Conservation (phyloP, 2,329 filamentous ascomycete genomes). For the Beauveria scarabaeidicola region DNA sequence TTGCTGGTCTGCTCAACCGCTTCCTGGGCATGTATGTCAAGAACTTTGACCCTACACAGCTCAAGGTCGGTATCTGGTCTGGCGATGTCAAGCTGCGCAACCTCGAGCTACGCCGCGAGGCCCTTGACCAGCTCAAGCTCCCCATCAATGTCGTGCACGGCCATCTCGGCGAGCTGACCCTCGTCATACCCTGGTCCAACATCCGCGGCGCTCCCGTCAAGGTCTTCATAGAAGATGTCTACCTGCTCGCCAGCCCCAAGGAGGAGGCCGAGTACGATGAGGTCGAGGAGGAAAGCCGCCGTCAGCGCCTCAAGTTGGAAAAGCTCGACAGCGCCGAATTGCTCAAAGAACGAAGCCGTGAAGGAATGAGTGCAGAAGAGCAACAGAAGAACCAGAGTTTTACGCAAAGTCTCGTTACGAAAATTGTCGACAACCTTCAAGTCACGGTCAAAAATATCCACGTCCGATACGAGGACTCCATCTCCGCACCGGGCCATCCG, state of each 20-base stretch:
- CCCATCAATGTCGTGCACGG: constrained; percentile 95
- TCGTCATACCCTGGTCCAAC: constrained; percentile 97
- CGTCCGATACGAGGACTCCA: constrained; percentile 93
- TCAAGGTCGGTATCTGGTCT: constrained; percentile 98
- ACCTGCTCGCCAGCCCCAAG: constrained; percentile 86
- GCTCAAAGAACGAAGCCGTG: constrained; percentile 82
- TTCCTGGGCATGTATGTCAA: constrained; percentile 99
- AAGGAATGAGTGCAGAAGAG: constrained; percentile 89
- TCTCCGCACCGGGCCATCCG: constrained; percentile 88
- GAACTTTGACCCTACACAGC: constrained; percentile 95
- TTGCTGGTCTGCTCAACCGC: constrained; percentile 94
- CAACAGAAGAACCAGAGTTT: constrained; percentile 98
- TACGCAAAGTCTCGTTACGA: constrained; percentile 86
- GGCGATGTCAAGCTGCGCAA: constrained; percentile 94
- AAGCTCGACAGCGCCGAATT: constrained; percentile 95
- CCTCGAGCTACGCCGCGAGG: constrained; percentile 86
- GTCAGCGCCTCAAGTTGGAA: constrained; percentile 94
- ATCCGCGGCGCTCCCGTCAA: constrained; percentile 88
- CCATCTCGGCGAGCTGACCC: constrained; percentile 82
- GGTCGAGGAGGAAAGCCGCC: constrained; percentile 80
- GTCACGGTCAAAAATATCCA: constrained; percentile 98
- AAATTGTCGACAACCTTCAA: constrained; percentile 97
- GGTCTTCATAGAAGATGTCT: constrained; percentile 94
- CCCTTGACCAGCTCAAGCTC: constrained; percentile 91
- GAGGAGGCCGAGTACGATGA: constrained; percentile 91